Percentiles rank a stretch among this genome's conserved stretches.
These are phyloP conservation scores for Sporothrix humicola DNA, from an alignment of 2,329 filamentous ascomycete genomes.

Conservation along the genomic window DNA sequence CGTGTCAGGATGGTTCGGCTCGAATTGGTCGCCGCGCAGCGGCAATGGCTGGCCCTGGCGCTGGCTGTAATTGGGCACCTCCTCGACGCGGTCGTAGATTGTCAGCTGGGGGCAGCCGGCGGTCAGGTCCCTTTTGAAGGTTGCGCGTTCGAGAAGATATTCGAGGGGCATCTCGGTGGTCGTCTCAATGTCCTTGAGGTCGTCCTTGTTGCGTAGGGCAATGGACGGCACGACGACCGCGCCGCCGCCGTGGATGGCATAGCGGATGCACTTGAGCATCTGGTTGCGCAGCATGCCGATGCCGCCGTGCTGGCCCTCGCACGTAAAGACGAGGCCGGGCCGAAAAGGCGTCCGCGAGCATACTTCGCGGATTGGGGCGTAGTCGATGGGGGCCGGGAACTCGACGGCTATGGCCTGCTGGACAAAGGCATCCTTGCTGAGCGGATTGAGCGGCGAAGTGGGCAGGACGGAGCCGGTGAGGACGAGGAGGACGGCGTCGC, in stretches of 20 bases:
- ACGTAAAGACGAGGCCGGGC: slow-evolving; percentile 47
- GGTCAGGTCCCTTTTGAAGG: slow-evolving; percentile 41
- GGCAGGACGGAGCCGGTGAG: background rate
- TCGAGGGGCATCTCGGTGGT: slow-evolving; percentile 42
- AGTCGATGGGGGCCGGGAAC: slow-evolving; percentile 46
- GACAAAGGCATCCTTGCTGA: slow-evolving; percentile 37
- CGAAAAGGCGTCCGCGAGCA: slow-evolving; percentile 46
- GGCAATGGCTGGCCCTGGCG: slow-evolving; percentile 37
- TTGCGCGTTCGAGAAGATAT: slow-evolving; percentile 42
- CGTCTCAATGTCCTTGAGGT: slow-evolving; percentile 45
- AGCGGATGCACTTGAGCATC: slow-evolving; percentile 50
- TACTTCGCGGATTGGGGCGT: slow-evolving; percentile 44
- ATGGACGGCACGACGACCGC: slow-evolving; percentile 48
- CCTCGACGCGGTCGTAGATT: slow-evolving; percentile 42
- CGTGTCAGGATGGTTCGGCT: slow-evolving; percentile 42
- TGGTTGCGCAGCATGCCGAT: slow-evolving; percentile 50
- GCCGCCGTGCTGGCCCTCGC: slow-evolving; percentile 49
- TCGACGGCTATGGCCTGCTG: slow-evolving; percentile 44
- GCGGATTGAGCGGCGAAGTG: background rate
- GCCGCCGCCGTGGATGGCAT: slow-evolving; percentile 48
- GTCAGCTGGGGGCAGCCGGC: slow-evolving; percentile 43
- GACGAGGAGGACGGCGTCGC: slow-evolving; percentile 31
- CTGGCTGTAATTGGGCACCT: slow-evolving; percentile 42
- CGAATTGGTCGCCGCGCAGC: slow-evolving; percentile 44
- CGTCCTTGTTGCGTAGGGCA: slow-evolving; percentile 44